Percentiles rank a stretch among this genome's conserved stretches.
Conservation (phyloP, 176 grass and related monocot genomes). For the Eleusine indica region DNA sequence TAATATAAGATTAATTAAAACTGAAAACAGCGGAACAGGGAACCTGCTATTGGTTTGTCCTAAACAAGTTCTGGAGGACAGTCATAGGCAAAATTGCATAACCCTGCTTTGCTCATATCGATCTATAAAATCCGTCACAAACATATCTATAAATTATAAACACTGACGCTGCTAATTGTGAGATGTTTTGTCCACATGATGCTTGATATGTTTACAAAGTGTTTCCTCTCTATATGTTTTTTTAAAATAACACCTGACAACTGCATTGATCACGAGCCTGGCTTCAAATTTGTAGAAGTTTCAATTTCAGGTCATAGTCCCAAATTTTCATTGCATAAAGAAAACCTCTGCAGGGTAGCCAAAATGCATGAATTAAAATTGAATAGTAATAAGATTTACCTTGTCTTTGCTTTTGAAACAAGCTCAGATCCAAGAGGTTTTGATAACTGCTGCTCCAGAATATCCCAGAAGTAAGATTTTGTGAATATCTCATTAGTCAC, state of each 20-base stretch:
- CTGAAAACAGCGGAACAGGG: too few species aligned
- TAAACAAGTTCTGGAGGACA: conserved; percentile 11
- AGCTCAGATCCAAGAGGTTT: conserved; percentile 56
- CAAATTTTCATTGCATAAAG: conserved; percentile 11
- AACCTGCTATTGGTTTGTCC: conserved; percentile 7
- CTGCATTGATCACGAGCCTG: neutral
- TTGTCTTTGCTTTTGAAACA: conserved; percentile 67
- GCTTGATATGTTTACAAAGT: conserved; percentile 16
- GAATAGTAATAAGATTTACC: conserved; percentile 43
- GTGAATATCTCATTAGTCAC: conserved; percentile 55
- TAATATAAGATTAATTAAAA: neutral
- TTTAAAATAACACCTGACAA: neutral
- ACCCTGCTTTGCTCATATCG: neutral
- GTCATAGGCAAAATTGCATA: conserved; percentile 14
- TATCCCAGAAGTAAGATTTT: conserved; percentile 64
- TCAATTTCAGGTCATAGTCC: conserved; percentile 19
- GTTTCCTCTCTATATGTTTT: neutral
- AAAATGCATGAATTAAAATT: conserved; percentile 39
- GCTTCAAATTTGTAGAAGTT: conserved; percentile 10
- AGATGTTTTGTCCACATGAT: conserved; percentile 28
- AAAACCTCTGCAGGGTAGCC: conserved; percentile 8
- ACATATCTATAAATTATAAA: conserved; percentile 8
- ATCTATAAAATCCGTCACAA: conserved; percentile 30
- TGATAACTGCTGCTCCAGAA: conserved; percentile 57
- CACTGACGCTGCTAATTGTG: conserved; percentile 9